A percentile compares a stretch with the other conserved stretches of the same genome.
phyloP scores from a whole-genome alignment of 257 asterid genomes.

The Solanum etuberosum region DNA sequence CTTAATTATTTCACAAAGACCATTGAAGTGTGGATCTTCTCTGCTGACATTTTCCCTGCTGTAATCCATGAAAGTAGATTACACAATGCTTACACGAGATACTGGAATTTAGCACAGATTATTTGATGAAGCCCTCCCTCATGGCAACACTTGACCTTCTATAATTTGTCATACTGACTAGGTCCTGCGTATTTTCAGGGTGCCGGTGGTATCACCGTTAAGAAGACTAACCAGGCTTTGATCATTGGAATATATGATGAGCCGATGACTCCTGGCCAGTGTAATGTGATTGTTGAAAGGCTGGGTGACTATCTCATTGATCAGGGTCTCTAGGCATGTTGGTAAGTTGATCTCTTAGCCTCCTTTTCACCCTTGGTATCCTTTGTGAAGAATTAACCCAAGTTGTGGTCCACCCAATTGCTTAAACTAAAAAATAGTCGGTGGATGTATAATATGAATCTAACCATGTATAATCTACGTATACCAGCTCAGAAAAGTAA shows the following conservation, averaged over 20 bases:
- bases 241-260: conserved; percentile 36
- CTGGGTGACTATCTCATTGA: conserved; percentile 41
- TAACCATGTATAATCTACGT: neutral
- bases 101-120: neutral
- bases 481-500: neutral
- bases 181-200: conserved; percentile 13
- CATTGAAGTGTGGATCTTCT: neutral
- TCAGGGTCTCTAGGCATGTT: conserved; percentile 17
- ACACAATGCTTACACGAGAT: neutral
- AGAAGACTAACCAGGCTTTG: conserved; percentile 41
- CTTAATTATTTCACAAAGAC: neutral
- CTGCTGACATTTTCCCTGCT: neutral
- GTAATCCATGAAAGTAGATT: neutral
- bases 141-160: neutral
- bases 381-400: neutral
- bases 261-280: conserved; percentile 46
- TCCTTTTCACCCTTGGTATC: neutral
- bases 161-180: neutral
- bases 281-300: conserved; percentile 42
- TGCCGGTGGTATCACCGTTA: conserved; percentile 29
- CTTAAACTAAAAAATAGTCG: neutral
- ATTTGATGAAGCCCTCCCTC: neutral
- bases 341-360: neutral
- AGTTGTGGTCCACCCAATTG: neutral
- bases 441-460: neutral